Evolutionary conservation across 176 grass and related monocot genomes (phyloP).

Genomic region (Triticum urartu): DNA sequence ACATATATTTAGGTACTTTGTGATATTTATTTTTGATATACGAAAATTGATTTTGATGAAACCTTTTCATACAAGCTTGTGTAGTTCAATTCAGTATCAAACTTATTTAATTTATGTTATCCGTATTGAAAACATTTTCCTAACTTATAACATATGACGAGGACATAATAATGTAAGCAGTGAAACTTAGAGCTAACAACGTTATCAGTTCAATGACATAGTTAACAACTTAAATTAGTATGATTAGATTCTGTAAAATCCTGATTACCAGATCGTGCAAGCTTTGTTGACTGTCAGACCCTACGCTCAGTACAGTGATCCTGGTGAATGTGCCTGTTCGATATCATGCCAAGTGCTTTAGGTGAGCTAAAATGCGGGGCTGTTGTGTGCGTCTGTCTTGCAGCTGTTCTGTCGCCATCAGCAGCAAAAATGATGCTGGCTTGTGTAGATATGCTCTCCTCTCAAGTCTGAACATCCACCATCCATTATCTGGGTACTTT

Average conservation of each 20-base stretch:
- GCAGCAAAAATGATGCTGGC: neutral
- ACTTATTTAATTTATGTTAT: neutral
- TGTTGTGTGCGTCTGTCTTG: conserved; percentile 2
- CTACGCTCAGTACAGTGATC: neutral
- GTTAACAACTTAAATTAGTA: neutral
- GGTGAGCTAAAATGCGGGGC: neutral
- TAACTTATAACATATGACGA: neutral
- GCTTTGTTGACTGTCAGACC: neutral
- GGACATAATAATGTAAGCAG: neutral
- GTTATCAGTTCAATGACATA: neutral
- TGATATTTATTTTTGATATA: neutral
- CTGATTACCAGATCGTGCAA: neutral
- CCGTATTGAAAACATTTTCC: neutral
- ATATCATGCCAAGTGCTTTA: neutral
- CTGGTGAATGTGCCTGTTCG: neutral
- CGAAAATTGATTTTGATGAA: neutral
- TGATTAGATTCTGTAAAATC: neutral
- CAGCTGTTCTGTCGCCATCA: neutral
- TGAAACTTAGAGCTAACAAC: neutral
- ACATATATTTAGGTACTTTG: neutral
- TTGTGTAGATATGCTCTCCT: neutral
- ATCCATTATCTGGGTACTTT: neutral
- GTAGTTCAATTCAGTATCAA: neutral
- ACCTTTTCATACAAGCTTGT: neutral
- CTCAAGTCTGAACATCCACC: neutral